These are phyloP conservation scores for Mycothermus thermophilus DNA, from an alignment of 495 filamentous ascomycete species.

Conservation along the genomic window DNA sequence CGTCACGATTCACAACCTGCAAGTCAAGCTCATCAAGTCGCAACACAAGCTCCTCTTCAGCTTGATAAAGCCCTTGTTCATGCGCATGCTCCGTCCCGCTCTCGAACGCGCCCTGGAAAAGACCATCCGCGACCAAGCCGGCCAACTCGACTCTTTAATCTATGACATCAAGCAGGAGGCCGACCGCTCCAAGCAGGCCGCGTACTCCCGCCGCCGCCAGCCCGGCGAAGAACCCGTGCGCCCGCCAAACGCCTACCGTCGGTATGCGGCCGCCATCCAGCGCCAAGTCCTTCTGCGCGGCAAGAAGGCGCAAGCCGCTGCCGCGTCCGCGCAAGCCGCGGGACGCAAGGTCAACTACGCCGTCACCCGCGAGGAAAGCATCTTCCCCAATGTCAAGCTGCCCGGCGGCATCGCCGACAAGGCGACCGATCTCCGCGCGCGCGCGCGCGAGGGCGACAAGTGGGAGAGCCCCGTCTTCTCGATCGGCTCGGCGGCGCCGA, in stretches of 20 bases:
- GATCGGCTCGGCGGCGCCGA: constrained; percentile 65
- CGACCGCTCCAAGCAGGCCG: constrained; percentile 50
- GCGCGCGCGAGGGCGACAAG: constrained; percentile 74
- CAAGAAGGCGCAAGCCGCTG: constrained; percentile 47
- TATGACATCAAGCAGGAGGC: constrained; percentile 73
- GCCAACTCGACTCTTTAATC: constrained; percentile 52
- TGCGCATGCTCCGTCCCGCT: constrained; percentile 69
- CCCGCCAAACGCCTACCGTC: constrained; percentile 70
- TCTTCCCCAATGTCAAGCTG: constrained; percentile 77
- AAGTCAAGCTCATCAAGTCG: constrained; percentile 85
- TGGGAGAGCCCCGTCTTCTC: constrained; percentile 94
- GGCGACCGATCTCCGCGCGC: constrained; percentile 85
- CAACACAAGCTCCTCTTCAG: constrained; percentile 85
- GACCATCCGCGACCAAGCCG: constrained; percentile 65
- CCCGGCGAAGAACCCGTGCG: constrained; percentile 60
- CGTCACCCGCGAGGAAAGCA: constrained; percentile 76
- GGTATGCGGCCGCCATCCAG: constrained; percentile 66
- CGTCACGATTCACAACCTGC: constrained; percentile 70
- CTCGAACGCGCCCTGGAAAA: constrained; percentile 81
- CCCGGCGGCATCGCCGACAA: constrained; percentile 87
- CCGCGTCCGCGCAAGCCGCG: no score
- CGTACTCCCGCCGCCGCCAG: no score
- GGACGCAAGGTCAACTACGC: constrained; percentile 82
- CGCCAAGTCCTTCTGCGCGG: constrained; percentile 58
- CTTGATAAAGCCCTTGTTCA: constrained; percentile 76